A percentile compares a stretch with the other conserved stretches of the same genome.
These are phyloP conservation scores for Didymella arachidicola DNA, from an alignment of 2,329 filamentous ascomycete genomes.

Conservation along the genomic window DNA sequence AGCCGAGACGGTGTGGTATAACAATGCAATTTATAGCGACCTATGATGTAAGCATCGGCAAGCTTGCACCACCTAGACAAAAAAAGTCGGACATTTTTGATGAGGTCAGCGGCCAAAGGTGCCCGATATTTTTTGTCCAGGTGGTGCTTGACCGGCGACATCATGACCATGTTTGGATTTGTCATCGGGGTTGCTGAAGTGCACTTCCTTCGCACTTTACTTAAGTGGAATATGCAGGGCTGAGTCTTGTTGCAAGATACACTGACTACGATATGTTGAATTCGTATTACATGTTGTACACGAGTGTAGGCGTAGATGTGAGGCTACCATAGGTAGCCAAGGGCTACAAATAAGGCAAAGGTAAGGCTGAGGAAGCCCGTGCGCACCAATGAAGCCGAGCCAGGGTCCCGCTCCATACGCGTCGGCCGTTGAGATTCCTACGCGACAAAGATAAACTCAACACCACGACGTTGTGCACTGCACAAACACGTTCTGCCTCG, in stretches of 20 bases:
- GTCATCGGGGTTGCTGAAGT: constrained; percentile 11
- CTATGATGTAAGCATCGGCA: constrained; percentile 8
- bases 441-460: neutral
- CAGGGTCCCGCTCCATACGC: constrained; percentile 10
- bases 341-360: neutral
- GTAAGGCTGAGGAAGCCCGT: constrained; percentile 3
- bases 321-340: neutral
- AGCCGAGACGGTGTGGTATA: neutral
- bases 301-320: neutral
- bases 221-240: neutral
- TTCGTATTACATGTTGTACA: neutral
- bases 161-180: constrained; percentile 17
- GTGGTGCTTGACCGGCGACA: constrained; percentile 1
- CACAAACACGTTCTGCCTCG: too few relatives aligned
- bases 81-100: too few relatives aligned
- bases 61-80: too few relatives aligned
- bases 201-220: neutral
- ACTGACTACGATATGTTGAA: neutral
- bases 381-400: constrained; percentile 3
- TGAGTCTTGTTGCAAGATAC: neutral
- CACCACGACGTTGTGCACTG: neutral
- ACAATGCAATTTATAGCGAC: neutral
- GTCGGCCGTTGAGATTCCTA: constrained; percentile 3
- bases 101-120: too few relatives aligned
- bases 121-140: too few relatives aligned